Evolutionary conservation across 441 rosid species (phyloP).

Genomic region (Brassica balearica): DNA sequence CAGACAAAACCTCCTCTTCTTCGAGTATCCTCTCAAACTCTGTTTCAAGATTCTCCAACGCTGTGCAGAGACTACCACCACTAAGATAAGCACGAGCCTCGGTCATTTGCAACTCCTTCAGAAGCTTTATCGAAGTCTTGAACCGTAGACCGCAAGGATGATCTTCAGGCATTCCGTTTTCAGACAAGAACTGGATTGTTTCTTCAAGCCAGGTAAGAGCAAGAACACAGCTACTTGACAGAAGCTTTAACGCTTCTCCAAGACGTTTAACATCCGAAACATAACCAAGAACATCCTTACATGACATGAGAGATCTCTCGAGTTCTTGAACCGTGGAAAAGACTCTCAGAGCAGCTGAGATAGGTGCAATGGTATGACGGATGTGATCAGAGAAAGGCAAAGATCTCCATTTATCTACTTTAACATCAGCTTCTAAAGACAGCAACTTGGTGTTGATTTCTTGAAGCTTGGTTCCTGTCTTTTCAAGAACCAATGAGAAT

Average conservation of each 20-base stretch:
- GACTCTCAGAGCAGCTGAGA: conserved; percentile 62
- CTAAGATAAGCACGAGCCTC: conserved; percentile 44
- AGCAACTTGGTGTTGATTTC: conserved; percentile 46
- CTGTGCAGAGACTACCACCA: conserved; percentile 58
- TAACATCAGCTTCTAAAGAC: conserved; percentile 52
- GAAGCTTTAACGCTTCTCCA: conserved; percentile 68
- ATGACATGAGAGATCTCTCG: conserved; percentile 48
- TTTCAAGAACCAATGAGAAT: background rate
- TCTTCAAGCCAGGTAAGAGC: conserved; percentile 78
- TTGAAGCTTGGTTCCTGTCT: conserved; percentile 45
- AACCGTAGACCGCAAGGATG: conserved; percentile 50
- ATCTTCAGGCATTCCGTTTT: conserved; percentile 48
- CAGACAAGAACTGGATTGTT: conserved; percentile 52
- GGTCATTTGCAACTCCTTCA: conserved; percentile 51
- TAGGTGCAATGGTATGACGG: conserved; percentile 59
- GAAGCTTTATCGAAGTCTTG: conserved; percentile 49
- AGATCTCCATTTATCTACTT: conserved; percentile 48
- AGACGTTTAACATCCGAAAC: conserved; percentile 58
- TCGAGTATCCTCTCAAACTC: conserved; percentile 59
- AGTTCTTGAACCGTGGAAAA: conserved; percentile 58
- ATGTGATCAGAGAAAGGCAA: conserved; percentile 57
- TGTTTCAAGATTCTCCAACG: conserved; percentile 55
- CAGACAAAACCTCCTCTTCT: conserved; percentile 34
- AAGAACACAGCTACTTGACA: conserved; percentile 63
- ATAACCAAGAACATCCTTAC: conserved; percentile 48